These are phyloP conservation scores for Blumeriella jaapii DNA, from an alignment of 2,329 filamentous ascomycete species.

Conservation along the genomic window DNA sequence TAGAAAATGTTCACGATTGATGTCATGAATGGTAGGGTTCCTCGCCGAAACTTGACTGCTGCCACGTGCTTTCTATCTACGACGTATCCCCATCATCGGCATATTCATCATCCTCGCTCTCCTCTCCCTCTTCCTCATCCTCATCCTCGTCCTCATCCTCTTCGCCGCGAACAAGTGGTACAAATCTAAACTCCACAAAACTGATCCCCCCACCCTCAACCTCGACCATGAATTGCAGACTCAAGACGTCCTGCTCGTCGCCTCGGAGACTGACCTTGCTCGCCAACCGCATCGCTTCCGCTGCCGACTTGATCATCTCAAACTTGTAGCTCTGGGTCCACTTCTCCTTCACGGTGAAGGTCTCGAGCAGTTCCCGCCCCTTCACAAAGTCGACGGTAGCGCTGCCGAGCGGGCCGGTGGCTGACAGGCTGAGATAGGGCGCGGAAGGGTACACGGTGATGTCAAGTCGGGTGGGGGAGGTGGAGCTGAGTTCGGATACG, in stretches of 20 bases:
- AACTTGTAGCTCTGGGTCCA: conserved; percentile 76
- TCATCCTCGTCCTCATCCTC: conserved; percentile 36
- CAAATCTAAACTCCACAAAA: conserved; percentile 75
- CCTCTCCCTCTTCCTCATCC: conserved; percentile 16
- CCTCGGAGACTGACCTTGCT: conserved; percentile 86
- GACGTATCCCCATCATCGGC: conserved; percentile 1
- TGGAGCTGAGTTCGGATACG: conserved; percentile 49
- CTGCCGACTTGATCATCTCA: conserved; percentile 70
- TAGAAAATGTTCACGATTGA: too few relatives aligned
- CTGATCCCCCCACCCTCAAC: conserved; percentile 57
- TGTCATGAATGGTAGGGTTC: too few relatives aligned
- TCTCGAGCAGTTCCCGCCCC: conserved; percentile 59
- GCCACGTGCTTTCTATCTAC: too few relatives aligned
- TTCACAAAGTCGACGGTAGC: conserved; percentile 56
- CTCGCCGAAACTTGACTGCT: too few relatives aligned
- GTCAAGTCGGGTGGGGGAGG: conserved; percentile 59
- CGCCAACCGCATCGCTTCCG: conserved; percentile 84
- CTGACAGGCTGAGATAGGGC: conserved; percentile 67
- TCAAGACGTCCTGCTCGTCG: conserved; percentile 81
- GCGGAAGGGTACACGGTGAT: conserved; percentile 48
- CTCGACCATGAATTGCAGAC: conserved; percentile 93
- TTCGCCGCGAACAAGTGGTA: conserved; percentile 56
- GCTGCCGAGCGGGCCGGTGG: conserved; percentile 45
- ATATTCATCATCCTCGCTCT: conserved; percentile 1
- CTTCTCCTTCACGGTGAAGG: conserved; percentile 50